Evolutionary conservation across 2,329 filamentous ascomycete genomes (phyloP), one percentile per base, ranked within the genome.

Genomic region (Neofusicoccum parvum): DNA sequence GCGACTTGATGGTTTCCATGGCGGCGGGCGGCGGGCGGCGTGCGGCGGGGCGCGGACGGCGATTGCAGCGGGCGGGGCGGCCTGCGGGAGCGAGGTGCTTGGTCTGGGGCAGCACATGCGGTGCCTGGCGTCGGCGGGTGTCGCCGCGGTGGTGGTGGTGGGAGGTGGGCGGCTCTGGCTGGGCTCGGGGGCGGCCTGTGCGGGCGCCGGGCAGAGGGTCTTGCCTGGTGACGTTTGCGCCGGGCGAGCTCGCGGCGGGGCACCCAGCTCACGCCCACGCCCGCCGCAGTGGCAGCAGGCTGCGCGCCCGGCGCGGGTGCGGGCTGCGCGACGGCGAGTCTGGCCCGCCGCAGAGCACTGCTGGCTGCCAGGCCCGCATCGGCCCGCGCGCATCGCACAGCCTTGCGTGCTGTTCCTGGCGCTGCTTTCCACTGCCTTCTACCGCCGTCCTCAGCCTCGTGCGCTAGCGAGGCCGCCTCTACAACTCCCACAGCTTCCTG

Each of bases 1-100:
- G 88, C 66, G 90, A 85, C 78, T 88, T 92, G 76, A 98, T 84
- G 49, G 91, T 87, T 82, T 98, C 92, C 95, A 98, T 98, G 74
- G 71, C 65, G 68, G 20, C n/a, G 46, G 37, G 9, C 17, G n/a
- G 32, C 17, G 34, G 2, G 43, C 41, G 23, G 45, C 46, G 27
- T 11, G 50, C 51, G 51, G 51, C 54, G 39, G 39, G 3, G 9
- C 32, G 17, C 39, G 54, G 37, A 45, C 60, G 50, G 56, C 5
- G 23, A 46, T 7, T 51, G 41, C 51, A 34, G 34, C 27, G 62
- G 34, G 58, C 43, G 39, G 14, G 3, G 3, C 11, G 34, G 23
- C 20, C 23, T 15, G 62, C 32, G 43, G n/a, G 50, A 17, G 45
- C n/a, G 39, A 17, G 45, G 23, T 23, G 23, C 23, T 23, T 23